phyloP scores from a whole-genome alignment of 306 rosid species.

The Arachis hypogaea region DNA sequence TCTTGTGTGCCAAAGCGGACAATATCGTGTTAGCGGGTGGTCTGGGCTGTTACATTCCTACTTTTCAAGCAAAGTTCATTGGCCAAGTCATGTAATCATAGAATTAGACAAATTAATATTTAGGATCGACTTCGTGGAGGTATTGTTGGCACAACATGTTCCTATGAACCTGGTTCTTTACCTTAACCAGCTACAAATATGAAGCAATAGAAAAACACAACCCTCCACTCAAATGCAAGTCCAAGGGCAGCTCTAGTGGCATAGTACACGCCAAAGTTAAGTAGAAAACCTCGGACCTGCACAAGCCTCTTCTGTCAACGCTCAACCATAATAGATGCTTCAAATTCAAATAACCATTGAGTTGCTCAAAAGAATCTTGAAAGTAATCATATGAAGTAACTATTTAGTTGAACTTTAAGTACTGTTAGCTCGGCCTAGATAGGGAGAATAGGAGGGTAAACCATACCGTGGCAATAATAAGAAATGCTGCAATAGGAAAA shows the following conservation, averaged over 20 bases:
- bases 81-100: slow-evolving; percentile 20
- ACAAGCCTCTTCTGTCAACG: slow-evolving; percentile 41
- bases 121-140: slow-evolving; percentile 7
- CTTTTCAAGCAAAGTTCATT: slow-evolving; percentile 14
- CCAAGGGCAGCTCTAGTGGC: slow-evolving; percentile 98
- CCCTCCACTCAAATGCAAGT: slow-evolving; percentile 93
- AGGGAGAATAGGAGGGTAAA: slow-evolving; percentile 31
- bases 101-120: slow-evolving; percentile 6
- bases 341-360: slow-evolving; percentile 18
- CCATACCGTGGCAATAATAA: slow-evolving; percentile 89
- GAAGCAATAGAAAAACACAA: slow-evolving; percentile 32
- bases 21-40: no score
- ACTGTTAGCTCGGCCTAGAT: slow-evolving; percentile 14
- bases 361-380: slow-evolving; percentile 5
- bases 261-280: slow-evolving; percentile 93
- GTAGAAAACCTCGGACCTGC: slow-evolving; percentile 97
- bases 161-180: background rate
- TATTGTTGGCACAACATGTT: slow-evolving; percentile 28
- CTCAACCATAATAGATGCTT: slow-evolving; percentile 19
- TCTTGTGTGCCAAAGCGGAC: no score
- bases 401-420: slow-evolving; percentile 1
- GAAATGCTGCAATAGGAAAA: slow-evolving; percentile 94
- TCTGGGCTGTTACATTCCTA: no score
- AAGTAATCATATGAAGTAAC: slow-evolving; percentile 3
- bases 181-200: slow-evolving; percentile 27